Evolutionary conservation across 176 grass and related monocot genomes (phyloP).

Genomic region (Aegilops tauschii): DNA sequence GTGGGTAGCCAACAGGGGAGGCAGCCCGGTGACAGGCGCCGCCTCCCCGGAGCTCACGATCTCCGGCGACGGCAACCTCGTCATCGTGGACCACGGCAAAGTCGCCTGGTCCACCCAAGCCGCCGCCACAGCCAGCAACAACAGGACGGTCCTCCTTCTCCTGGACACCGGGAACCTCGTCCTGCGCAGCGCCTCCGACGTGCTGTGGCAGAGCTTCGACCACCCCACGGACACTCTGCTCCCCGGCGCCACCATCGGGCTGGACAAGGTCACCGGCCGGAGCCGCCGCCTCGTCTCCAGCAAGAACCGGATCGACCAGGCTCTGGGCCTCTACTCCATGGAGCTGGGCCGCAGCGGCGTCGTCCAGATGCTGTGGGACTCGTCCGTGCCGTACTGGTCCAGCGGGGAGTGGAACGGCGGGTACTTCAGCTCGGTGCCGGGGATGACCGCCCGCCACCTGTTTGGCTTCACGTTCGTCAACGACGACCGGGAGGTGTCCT

Average conservation of each 20-base stretch:
- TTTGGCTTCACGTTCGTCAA: neutral
- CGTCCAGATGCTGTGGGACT: neutral
- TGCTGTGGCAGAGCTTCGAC: conserved; percentile 40
- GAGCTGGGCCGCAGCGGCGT: neutral
- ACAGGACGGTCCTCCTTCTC: neutral
- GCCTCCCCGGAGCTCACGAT: neutral
- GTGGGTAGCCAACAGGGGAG: conserved; percentile 4
- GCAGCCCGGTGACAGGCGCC: neutral
- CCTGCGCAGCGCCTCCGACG: neutral
- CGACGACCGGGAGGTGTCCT: conserved; percentile 2
- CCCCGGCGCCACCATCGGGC: conserved; percentile 18
- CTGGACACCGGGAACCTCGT: neutral
- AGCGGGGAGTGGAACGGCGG: conserved; percentile 13
- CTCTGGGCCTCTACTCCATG: neutral
- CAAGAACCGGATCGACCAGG: neutral
- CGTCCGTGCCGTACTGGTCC: neutral
- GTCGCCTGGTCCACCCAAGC: conserved; percentile 9
- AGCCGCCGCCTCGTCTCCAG: conserved; percentile 1
- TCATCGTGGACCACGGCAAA: neutral
- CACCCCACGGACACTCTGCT: conserved; percentile 14
- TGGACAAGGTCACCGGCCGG: conserved; percentile 12
- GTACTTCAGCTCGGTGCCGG: neutral
- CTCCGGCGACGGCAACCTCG: neutral
- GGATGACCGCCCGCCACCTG: neutral
- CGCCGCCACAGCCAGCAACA: neutral